Evolutionary conservation across 202 grass and related monocot genomes (phyloP), one percentile per base, ranked within the genome.

Genomic region (Elaeis oleifera): DNA sequence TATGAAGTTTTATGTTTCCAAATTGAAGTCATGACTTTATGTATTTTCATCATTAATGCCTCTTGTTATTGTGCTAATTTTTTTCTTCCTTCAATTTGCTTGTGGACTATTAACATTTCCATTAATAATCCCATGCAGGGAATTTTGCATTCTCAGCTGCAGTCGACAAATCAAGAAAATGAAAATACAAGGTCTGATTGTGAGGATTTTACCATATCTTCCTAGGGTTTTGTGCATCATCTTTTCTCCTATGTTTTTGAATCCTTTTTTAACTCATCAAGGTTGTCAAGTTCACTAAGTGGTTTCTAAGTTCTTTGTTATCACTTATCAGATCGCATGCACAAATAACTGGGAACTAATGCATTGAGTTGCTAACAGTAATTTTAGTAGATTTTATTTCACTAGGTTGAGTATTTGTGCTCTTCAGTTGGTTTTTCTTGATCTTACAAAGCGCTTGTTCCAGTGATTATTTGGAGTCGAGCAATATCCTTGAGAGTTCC

Each of bases 401-500:
- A 57, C 15, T 56, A 50, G 24, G 54, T 65, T 8, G 1, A 17
- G 51, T 59, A 51, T 24, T 55, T 25, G 13, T 44, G 36, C 36
- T 44, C 11, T 49, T 39, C 26, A 51, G 23, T 59, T 51, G 50
- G 26, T 13, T 16, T 79, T 1, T 66, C 73, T 54, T 71, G 18
- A 50, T 67, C 71, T 56, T 72, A 67, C 58, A 68, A 51, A 49
- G 59, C 50, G 68, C 58, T 64, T 67, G 15, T 18, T 81, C 56
- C 80, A 99, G 94, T 89, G 94, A 89, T 80, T 86, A 84, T 48
- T 54, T 94, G 80, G 94, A 99, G 52, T 78, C 85, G 53, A 99
- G 60, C 71, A 84, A 80, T 74, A 89, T 91, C 57, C 85, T 99
- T 83, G 88, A 99, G 56, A 94, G 79, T 81, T 94, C 94, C 58